Percentiles rank a stretch among this genome's conserved stretches.
Evolutionary conservation across 306 rosid genomes (phyloP).

Genomic region (Begonia fuchsioides): DNA sequence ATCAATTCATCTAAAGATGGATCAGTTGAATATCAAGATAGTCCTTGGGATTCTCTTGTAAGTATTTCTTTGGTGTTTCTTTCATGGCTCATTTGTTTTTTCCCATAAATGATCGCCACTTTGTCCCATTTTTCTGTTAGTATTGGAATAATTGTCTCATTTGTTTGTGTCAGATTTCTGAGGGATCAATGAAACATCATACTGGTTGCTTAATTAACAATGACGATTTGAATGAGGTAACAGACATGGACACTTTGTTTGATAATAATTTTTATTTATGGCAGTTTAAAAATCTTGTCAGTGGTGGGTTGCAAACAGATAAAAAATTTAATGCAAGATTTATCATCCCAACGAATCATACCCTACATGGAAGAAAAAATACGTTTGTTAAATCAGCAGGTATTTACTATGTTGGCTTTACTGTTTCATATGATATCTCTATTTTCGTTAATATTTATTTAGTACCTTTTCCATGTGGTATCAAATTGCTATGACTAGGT

Average conservation of each 20-base stretch:
- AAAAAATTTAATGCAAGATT: slow-evolving; percentile 73
- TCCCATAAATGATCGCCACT: too few species aligned
- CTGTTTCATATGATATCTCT: not conserved
- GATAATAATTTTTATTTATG: slow-evolving; percentile 12
- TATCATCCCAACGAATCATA: slow-evolving; percentile 74
- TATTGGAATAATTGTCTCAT: slow-evolving; percentile 12
- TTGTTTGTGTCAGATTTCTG: slow-evolving; percentile 41
- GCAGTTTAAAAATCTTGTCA: slow-evolving; percentile 19
- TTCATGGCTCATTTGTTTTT: not conserved
- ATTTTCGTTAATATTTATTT: slow-evolving; percentile 4
- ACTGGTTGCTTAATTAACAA: slow-evolving; percentile 60
- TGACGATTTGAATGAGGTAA: slow-evolving; percentile 65
- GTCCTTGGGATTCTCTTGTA: slow-evolving; percentile 74
- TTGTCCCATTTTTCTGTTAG: too few species aligned
- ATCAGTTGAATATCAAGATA: slow-evolving; percentile 42
- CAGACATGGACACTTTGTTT: slow-evolving; percentile 6
- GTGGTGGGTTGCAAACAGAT: slow-evolving; percentile 33
- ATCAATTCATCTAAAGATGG: slow-evolving; percentile 67
- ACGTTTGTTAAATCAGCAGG: slow-evolving; percentile 90
- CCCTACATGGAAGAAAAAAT: slow-evolving; percentile 93
- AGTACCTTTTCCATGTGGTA: slow-evolving; percentile 5
- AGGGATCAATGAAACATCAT: slow-evolving; percentile 33
- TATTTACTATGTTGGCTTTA: slow-evolving; percentile 8
- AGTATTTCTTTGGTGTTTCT: slow-evolving; percentile 20
- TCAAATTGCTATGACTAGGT: slow-evolving; percentile 35